These are phyloP conservation scores for Murraya koenigii DNA, from an alignment of 345 rosid genomes.

Conservation along the genomic window DNA sequence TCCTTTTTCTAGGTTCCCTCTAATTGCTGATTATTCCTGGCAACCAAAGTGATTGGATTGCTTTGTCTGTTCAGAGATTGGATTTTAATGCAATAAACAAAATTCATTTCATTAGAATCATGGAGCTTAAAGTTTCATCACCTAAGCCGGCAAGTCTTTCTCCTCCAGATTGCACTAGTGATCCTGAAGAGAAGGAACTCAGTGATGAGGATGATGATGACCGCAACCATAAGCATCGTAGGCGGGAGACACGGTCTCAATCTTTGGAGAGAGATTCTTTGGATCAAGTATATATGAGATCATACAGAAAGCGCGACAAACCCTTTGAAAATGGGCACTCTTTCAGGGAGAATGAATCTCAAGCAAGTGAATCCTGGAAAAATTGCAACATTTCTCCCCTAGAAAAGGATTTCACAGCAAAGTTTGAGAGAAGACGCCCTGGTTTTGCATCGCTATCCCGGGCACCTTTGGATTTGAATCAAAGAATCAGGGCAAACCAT, in stretches of 20 bases:
- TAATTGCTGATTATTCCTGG: slow-evolving; percentile 7
- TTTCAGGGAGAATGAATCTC: slow-evolving; percentile 58
- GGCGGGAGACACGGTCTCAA: slow-evolving; percentile 63
- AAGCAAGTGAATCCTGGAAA: slow-evolving; percentile 45
- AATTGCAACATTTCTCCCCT: slow-evolving; percentile 34
- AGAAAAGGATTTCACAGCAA: slow-evolving; percentile 41
- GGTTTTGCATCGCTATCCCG: slow-evolving; percentile 47
- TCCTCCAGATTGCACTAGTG: slow-evolving; percentile 64
- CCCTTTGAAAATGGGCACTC: slow-evolving; percentile 61
- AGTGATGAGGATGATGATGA: slow-evolving; percentile 98
- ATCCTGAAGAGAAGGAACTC: slow-evolving; percentile 88
- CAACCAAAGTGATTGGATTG: slow-evolving; percentile 3
- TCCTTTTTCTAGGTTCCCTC: slow-evolving; percentile 22
- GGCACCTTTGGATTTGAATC: slow-evolving; percentile 53
- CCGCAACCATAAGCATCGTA: slow-evolving; percentile 95
- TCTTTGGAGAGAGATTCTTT: slow-evolving; percentile 65
- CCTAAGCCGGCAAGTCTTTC: slow-evolving; percentile 56
- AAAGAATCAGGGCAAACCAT: slow-evolving; percentile 57
- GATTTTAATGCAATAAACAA: slow-evolving; percentile 18
- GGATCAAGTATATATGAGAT: slow-evolving; percentile 54
- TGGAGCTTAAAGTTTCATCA: slow-evolving; percentile 80
- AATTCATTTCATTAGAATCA: slow-evolving; percentile 21
- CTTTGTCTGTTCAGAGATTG: slow-evolving; percentile 20
- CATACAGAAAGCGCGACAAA: slow-evolving; percentile 65
- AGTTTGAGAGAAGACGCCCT: slow-evolving; percentile 59